phyloP scores from a whole-genome alignment of 2,329 filamentous ascomycete genomes.

The Fusarium mangiferae region DNA sequence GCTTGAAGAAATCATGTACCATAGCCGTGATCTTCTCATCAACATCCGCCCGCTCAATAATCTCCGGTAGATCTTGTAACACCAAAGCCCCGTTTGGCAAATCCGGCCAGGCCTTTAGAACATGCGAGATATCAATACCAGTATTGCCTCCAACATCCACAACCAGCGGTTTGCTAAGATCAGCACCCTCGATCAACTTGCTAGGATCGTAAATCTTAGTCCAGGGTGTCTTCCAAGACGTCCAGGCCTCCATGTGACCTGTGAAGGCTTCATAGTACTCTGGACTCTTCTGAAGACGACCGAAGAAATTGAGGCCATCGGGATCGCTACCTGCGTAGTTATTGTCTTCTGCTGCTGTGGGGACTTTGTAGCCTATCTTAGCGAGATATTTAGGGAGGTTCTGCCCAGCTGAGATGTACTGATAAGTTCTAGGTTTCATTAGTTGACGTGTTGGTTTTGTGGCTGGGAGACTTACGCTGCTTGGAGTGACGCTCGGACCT shows the following conservation, averaged over 20 bases:
- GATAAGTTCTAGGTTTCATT: constrained; percentile 5
- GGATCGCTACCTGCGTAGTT: constrained; percentile 23
- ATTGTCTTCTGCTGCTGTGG: constrained; percentile 7
- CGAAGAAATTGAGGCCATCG: constrained; percentile 30
- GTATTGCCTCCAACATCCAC: constrained; percentile 35
- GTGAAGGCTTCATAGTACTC: constrained; percentile 32
- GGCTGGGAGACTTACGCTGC: constrained; percentile 1
- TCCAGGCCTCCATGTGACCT: constrained; percentile 34
- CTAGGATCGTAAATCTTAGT: constrained; percentile 29
- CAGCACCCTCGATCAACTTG: constrained; percentile 12
- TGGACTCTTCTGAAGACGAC: constrained; percentile 27
- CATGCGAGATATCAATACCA: constrained; percentile 23
- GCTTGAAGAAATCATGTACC: constrained; percentile 31
- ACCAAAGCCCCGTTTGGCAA: constrained; percentile 6
- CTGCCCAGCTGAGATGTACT: constrained; percentile 28
- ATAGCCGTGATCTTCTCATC: constrained; percentile 20
- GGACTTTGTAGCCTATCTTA: constrained; percentile 20
- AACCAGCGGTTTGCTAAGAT: constrained; percentile 12
- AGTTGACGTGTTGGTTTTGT: accelerated
- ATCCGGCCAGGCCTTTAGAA: constrained; percentile 11
- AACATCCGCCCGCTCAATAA: constrained; percentile 12
- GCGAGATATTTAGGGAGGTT: constrained; percentile 33
- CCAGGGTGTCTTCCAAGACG: constrained; percentile 33
- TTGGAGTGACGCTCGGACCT: constrained; percentile 28
- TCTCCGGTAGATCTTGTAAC: constrained; percentile 30